Evolutionary conservation across 192 early-diverging fungal genomes (phyloP), one percentile per base, ranked within the genome.

Genomic region (Glomus cerebriforme): DNA sequence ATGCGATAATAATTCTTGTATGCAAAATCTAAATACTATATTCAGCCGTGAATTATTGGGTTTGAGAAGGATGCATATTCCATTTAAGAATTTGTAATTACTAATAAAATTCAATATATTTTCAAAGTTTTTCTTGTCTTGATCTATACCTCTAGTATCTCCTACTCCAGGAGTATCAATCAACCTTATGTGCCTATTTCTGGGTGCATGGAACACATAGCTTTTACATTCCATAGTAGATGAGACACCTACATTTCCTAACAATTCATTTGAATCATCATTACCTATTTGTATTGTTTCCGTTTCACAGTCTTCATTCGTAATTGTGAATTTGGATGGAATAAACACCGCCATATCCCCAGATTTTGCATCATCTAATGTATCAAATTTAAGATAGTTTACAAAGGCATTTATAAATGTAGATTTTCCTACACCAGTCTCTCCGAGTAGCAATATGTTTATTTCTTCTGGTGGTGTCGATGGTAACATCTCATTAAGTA

Each of bases 401-500:
- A 59, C 79, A 72, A 83, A 80, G 60, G 73, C 74, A 22, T 83
- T 83, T 71, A 83, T 83, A 71, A 79, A 83, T 9, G 79, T 83
- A 22, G 82, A 83, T 60, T 80, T 83, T 26, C 82, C 79, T 65
- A 80, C 82, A 0, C 82, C 79, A 10, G 82, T 65, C 27, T 65
- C 31, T 3, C 63, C 63, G 9, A 65, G 63, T 1, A 65, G 17
- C 17, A 65, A 10, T 26, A 65, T 65, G 26, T 65, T 65, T 26
- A 65, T 65, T 31, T 65, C 63, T 26, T 83, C 35, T 37, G 35
- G 35, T 7, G 35, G 3, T 37, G 3, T 7, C 0, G 35, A 37
- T 2, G 35, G 35, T 37, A 37, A 37, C 35, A 37, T 4, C 0
- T 37, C 7, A 37, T 7, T 37, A 3, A 37, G 0, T 6, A 7